Evolutionary conservation across 2,329 filamentous ascomycete species (phyloP).

Genomic region (Ophiostoma montium): DNA sequence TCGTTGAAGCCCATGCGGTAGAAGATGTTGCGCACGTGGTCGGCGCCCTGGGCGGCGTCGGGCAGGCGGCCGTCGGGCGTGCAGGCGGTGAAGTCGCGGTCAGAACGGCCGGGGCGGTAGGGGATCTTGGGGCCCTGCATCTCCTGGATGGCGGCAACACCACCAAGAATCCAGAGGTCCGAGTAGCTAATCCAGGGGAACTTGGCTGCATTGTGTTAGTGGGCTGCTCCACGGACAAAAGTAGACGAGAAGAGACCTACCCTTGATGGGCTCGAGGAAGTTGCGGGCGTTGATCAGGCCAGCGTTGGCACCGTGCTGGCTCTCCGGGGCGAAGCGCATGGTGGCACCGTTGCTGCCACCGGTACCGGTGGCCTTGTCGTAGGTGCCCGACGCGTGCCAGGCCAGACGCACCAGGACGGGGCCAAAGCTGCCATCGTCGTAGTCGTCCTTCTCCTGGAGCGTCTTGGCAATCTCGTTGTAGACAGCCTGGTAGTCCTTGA

Average conservation of each 20-base stretch:
- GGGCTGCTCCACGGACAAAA: neutral
- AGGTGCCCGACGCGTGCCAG: conserved; percentile 91
- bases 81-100: conserved; percentile 69
- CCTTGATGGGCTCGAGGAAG: conserved; percentile 86
- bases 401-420: conserved; percentile 81
- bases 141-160: conserved; percentile 80
- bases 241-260: conserved; percentile 38
- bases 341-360: conserved; percentile 93
- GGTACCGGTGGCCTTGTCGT: conserved; percentile 73
- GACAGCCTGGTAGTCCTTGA: conserved; percentile 87
- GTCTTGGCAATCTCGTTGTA: conserved; percentile 73
- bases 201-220: conserved; percentile 33
- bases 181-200: conserved; percentile 96
- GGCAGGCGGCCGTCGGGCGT: conserved; percentile 78
- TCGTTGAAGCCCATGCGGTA: conserved; percentile 96
- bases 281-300: conserved; percentile 75
- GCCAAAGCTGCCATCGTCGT: conserved; percentile 92
- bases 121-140: conserved; percentile 82
- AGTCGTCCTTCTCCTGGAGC: conserved; percentile 81
- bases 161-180: conserved; percentile 88
- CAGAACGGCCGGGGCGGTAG: conserved; percentile 73
- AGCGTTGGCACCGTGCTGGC: conserved; percentile 84
- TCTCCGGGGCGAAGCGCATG: conserved; percentile 88
- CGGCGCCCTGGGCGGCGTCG: conserved; percentile 58
- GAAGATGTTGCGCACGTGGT: conserved; percentile 85